A percentile compares a stretch with the other conserved stretches of the same genome.
Conservation (phyloP, 352 stramenopile species). For the Thraustochytrium sp. region DNA sequence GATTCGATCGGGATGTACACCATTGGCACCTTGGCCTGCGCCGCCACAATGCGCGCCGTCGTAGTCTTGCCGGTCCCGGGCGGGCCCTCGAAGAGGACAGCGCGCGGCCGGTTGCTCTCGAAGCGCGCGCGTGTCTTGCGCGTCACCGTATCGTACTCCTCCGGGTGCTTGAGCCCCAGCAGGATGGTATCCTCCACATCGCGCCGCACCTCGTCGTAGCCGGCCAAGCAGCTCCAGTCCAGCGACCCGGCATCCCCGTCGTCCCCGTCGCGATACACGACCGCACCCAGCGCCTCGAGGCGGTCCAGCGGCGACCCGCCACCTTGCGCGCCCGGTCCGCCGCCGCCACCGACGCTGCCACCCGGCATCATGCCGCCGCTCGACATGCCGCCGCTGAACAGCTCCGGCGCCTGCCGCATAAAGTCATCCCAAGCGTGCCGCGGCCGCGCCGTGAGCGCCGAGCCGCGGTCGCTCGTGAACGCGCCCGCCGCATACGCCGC, state of each 20-base stretch:
- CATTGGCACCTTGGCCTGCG: constrained; percentile 80
- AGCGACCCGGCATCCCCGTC: not conserved
- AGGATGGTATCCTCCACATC: constrained; percentile 38
- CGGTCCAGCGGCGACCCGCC: not conserved
- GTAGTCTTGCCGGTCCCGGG: constrained; percentile 88
- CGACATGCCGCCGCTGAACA: not conserved
- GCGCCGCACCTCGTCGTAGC: constrained; percentile 28
- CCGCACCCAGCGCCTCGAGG: not conserved
- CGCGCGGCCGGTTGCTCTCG: constrained; percentile 12
- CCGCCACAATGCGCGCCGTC: constrained; percentile 83
- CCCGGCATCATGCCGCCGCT: not conserved
- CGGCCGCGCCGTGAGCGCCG: not conserved
- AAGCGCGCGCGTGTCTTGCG: constrained; percentile 26
- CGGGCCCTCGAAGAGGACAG: constrained; percentile 77
- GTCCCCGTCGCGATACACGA: constrained; percentile 16
- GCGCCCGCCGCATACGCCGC: not conserved
- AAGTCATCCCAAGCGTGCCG: constrained; percentile 1
- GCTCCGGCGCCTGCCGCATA: not conserved
- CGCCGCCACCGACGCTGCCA: not conserved
- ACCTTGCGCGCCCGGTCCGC: not conserved
- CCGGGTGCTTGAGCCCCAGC: constrained; percentile 36
- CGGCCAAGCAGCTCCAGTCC: constrained; percentile 27
- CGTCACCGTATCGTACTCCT: constrained; percentile 39
- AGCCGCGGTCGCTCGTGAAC: not conserved
- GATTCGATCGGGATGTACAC: constrained; percentile 87